Evolutionary conservation across 2,329 filamentous ascomycete species (phyloP).

Genomic region (Trichophyton mentagrophytes): DNA sequence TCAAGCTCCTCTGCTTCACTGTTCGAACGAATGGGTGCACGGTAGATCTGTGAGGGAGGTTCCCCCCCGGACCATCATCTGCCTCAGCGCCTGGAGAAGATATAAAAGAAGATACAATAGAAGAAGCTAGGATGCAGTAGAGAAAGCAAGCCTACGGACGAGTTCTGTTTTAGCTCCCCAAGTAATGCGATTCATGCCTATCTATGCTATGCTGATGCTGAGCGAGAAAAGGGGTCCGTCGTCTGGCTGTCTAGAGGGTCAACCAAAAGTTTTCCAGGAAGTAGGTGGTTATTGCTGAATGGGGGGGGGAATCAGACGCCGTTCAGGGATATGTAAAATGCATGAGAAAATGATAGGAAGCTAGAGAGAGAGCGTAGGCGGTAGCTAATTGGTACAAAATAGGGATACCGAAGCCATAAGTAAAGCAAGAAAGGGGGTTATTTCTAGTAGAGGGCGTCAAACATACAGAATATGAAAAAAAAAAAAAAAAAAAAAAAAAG

Average conservation of each 20-base stretch:
- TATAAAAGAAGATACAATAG: background rate
- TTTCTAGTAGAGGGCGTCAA: background rate
- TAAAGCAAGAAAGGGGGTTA: background rate
- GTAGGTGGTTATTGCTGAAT: background rate
- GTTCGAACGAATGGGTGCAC: no score
- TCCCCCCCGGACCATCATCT: background rate
- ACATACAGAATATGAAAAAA: background rate
- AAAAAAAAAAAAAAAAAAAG: no score
- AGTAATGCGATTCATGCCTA: constrained; percentile 1
- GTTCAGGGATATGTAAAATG: background rate
- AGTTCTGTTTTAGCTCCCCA: background rate
- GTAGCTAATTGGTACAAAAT: background rate
- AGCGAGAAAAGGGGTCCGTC: background rate
- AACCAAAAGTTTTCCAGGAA: background rate
- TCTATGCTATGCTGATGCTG: constrained; percentile 3
- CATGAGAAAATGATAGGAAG: background rate
- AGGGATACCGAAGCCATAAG: background rate
- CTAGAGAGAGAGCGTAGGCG: background rate
- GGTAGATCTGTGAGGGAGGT: no score
- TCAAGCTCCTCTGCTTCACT: no score
- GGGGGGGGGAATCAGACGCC: background rate
- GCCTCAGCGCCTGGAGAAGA: background rate
- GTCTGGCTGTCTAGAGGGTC: background rate
- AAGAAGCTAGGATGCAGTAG: background rate
- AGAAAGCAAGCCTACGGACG: background rate